These are phyloP conservation scores for Panicum hallii DNA, from an alignment of 202 grass and related monocot genomes.

Conservation along the genomic window DNA sequence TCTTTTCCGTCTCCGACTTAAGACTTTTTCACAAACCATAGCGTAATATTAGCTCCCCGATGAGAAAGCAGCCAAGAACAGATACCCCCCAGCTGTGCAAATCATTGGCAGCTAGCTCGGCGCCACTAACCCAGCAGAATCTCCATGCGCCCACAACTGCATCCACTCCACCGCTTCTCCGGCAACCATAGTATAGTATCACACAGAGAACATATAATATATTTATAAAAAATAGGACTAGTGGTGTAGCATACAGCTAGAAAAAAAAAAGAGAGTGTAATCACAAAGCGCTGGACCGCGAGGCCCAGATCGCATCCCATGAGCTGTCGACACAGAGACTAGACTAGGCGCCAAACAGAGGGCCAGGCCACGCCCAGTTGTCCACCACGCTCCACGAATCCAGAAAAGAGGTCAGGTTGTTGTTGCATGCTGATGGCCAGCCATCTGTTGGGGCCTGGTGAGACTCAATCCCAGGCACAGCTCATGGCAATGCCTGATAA, in stretches of 20 bases:
- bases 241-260: background rate
- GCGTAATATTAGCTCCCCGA: background rate
- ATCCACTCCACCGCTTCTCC: slow-evolving; percentile 28
- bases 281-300: background rate
- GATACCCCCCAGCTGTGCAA: slow-evolving; percentile 18
- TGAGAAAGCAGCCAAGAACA: background rate
- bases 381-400: background rate
- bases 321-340: background rate
- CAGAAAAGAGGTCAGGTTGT: background rate
- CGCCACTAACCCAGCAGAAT: background rate
- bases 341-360: slow-evolving; percentile 18
- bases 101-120: slow-evolving; percentile 1
- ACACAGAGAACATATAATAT: background rate
- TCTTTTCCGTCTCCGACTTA: background rate
- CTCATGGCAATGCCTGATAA: background rate
- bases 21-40: background rate
- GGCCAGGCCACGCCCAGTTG: background rate
- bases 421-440: background rate
- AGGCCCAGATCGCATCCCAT: background rate
- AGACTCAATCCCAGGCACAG: background rate
- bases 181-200: background rate
- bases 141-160: background rate
- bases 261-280: background rate
- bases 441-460: background rate
- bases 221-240: background rate